Evolutionary conservation across 495 filamentous ascomycete species (phyloP).

Genomic region (Pyronema omphalodes): DNA sequence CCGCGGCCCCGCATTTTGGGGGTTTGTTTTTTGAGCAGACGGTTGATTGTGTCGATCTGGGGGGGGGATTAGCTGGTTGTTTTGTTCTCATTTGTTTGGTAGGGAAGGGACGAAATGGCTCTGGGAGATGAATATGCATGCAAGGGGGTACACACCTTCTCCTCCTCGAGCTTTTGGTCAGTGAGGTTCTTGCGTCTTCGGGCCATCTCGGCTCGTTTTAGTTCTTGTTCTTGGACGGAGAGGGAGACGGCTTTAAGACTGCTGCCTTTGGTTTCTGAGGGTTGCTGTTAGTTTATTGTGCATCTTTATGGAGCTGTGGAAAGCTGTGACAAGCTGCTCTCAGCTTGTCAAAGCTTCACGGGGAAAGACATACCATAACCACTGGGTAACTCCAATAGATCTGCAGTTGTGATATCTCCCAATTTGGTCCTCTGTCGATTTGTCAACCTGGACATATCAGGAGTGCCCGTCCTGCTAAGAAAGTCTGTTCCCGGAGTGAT

Average conservation of each 20-base stretch:
- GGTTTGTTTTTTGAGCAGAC: conserved; percentile 84
- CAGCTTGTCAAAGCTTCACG: not conserved
- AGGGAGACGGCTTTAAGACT: conserved; percentile 27
- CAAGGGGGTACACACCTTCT: conserved; percentile 46
- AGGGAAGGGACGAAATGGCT: conserved; percentile 8
- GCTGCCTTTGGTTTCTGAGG: no score
- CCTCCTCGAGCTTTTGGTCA: conserved; percentile 95
- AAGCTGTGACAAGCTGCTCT: conserved; percentile 17
- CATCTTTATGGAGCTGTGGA: not conserved
- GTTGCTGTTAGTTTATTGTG: no score
- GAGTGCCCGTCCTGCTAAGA: conserved; percentile 28
- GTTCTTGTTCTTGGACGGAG: conserved; percentile 84
- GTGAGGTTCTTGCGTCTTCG: conserved; percentile 86
- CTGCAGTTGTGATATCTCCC: conserved; percentile 49
- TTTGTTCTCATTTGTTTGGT: conserved; percentile 4
- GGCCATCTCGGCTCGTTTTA: conserved; percentile 93
- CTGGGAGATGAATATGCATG: not conserved
- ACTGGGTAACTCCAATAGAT: conserved; percentile 71
- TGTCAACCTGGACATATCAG: conserved; percentile 71
- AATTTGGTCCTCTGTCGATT: conserved; percentile 63
- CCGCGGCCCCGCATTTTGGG: conserved; percentile 52
- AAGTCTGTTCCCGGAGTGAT: conserved; percentile 15
- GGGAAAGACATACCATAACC: conserved; percentile 33
- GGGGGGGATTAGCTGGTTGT: no score
- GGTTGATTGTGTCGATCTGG: conserved; percentile 96